phyloP scores from a whole-genome alignment of 2,329 filamentous ascomycete species.

The Epichloe baconii region DNA sequence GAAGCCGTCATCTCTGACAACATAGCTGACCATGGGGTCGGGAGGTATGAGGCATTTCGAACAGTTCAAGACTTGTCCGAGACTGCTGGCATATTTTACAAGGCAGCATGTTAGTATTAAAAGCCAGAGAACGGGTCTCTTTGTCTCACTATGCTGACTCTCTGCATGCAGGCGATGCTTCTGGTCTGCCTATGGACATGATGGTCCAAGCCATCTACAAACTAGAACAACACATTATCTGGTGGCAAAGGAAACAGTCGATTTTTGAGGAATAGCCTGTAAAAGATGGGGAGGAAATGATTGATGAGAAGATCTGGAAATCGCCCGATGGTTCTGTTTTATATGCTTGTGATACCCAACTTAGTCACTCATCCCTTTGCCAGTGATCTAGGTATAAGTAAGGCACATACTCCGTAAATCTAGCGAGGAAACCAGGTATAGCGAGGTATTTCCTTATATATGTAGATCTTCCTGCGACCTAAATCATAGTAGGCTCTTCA shows the following conservation, averaged over 20 bases:
- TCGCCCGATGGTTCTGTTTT: neutral
- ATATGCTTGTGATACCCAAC: no score
- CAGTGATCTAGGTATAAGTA: no score
- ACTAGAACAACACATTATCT: slow-evolving; percentile 22
- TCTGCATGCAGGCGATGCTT: slow-evolving; percentile 15
- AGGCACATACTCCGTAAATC: no score
- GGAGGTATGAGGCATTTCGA: slow-evolving; percentile 19
- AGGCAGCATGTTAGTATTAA: slow-evolving; percentile 17
- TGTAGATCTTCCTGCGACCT: no score
- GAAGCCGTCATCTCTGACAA: slow-evolving; percentile 7
- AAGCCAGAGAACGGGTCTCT: neutral
- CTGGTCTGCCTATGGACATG: slow-evolving; percentile 21
- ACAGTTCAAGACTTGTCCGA: slow-evolving; percentile 19
- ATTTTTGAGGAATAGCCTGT: neutral
- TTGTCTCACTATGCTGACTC: neutral
- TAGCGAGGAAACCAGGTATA: no score
- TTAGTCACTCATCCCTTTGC: no score
- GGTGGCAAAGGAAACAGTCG: slow-evolving; percentile 18
- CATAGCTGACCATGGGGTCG: neutral
- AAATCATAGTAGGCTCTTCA: no score
- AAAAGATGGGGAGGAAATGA: neutral
- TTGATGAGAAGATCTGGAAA: no score
- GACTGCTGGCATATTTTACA: slow-evolving; percentile 19
- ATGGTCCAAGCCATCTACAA: slow-evolving; percentile 25
- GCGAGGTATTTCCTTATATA: no score